A percentile compares a stretch with the other conserved stretches of the same genome.
These are phyloP conservation scores for Albizia julibrissin DNA, from an alignment of 306 rosid species.

Conservation along the genomic window DNA sequence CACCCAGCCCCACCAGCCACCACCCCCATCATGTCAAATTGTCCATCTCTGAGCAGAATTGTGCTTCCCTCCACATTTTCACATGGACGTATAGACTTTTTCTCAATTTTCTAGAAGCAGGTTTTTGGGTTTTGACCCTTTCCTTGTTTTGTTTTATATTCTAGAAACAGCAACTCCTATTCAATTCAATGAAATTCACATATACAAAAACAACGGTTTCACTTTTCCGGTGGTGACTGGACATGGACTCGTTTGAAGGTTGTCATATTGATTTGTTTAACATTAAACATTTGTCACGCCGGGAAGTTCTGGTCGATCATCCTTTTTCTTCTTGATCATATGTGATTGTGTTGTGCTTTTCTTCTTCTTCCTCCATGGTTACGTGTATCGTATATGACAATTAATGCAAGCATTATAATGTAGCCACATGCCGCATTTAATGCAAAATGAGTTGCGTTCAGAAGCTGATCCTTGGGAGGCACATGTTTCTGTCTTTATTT, in stretches of 20 bases:
- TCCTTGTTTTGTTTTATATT: background rate
- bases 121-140: background rate
- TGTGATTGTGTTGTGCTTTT: background rate
- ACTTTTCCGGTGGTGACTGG: background rate
- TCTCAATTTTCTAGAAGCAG: background rate
- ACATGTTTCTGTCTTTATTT: constrained; percentile 48
- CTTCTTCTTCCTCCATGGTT: background rate
- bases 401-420: constrained; percentile 20
- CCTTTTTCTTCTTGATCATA: background rate
- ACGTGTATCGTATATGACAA: constrained; percentile 23
- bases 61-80: background rate
- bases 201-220: no score
- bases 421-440: constrained; percentile 41
- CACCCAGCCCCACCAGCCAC: background rate
- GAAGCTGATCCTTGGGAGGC: constrained; percentile 39
- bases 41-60: background rate
- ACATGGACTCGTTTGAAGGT: background rate
- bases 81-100: background rate
- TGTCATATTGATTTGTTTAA: background rate
- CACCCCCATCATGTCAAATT: background rate
- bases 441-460: constrained; percentile 34
- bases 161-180: background rate
- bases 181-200: background rate
- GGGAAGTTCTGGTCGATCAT: background rate
- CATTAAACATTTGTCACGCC: background rate